Evolutionary conservation across 164 flowering plant genomes (phyloP).

Genomic region (Vitis amurensis): DNA sequence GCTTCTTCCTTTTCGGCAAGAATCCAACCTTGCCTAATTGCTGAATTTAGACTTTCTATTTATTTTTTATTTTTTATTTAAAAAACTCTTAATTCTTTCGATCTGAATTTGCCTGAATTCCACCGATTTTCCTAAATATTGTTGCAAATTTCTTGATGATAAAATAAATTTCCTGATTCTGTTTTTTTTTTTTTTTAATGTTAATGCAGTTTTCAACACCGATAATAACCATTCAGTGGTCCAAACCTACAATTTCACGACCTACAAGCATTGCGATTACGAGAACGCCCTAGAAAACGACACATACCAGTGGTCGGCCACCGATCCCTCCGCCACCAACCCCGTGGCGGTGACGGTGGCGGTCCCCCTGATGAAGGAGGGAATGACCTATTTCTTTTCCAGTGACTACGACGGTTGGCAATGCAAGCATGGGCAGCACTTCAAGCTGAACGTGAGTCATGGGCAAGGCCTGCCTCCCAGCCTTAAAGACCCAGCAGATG

Average conservation of each 20-base stretch:
- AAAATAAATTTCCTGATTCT: neutral
- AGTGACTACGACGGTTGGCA: constrained; percentile 89
- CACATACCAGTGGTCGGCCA: constrained; percentile 56
- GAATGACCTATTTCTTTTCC: constrained; percentile 76
- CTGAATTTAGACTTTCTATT: no score
- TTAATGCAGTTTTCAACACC: constrained; percentile 82
- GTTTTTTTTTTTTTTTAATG: neutral
- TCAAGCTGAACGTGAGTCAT: constrained; percentile 69
- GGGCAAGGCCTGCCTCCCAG: constrained; percentile 77
- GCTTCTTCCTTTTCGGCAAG: neutral
- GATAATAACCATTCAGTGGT: constrained; percentile 83
- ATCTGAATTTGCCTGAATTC: no score
- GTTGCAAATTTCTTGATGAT: no score
- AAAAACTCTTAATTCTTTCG: no score
- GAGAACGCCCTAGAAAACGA: constrained; percentile 53
- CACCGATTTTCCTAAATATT: no score
- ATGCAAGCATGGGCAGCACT: constrained; percentile 74
- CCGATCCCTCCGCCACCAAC: constrained; percentile 54
- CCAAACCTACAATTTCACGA: constrained; percentile 75
- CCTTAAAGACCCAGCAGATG: constrained; percentile 27
- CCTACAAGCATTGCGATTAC: constrained; percentile 69
- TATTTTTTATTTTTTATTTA: no score
- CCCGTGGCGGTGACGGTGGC: constrained; percentile 40
- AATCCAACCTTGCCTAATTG: no score
- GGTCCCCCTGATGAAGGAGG: constrained; percentile 71